These are phyloP conservation scores for Tulasnella sp. DNA, from an alignment of 768 basidiomycete species.

Conservation along the genomic window DNA sequence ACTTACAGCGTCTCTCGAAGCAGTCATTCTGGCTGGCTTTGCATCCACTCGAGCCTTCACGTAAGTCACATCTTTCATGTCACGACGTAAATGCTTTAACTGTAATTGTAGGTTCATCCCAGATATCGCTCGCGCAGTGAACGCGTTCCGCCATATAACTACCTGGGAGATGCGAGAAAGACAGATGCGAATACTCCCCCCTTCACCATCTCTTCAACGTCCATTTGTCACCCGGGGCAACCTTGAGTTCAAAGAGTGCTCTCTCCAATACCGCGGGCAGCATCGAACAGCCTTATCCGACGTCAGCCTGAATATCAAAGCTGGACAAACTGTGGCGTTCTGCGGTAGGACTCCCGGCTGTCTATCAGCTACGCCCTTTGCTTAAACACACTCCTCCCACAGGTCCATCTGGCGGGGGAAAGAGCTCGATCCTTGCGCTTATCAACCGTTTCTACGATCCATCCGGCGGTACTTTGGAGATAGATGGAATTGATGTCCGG, in stretches of 20 bases:
- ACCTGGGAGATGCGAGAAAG: background rate
- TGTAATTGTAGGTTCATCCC: background rate
- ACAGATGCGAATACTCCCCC: slow-evolving; percentile 4
- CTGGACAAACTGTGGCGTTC: slow-evolving; percentile 23
- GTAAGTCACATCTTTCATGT: background rate
- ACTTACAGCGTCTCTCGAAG: background rate
- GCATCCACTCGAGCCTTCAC: background rate
- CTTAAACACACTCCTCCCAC: background rate
- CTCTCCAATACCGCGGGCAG: slow-evolving; percentile 23
- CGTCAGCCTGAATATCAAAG: slow-evolving; percentile 20
- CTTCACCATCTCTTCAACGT: background rate
- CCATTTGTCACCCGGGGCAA: background rate
- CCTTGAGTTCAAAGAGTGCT: background rate
- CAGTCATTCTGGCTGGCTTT: background rate
- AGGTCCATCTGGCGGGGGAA: slow-evolving; percentile 8
- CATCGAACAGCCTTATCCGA: slow-evolving; percentile 19
- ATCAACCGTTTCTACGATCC: slow-evolving; percentile 25
- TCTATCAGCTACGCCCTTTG: background rate
- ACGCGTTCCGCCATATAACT: background rate
- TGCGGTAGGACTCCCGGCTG: slow-evolving; percentile 19
- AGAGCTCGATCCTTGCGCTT: slow-evolving; percentile 21
- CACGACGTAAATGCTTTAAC: background rate
- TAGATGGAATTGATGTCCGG: slow-evolving; percentile 23
- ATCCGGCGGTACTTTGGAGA: slow-evolving; percentile 18
- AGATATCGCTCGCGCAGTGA: slow-evolving; percentile 13